phyloP scores from a whole-genome alignment of 179 eudicot species.

The Silene vulgaris region DNA sequence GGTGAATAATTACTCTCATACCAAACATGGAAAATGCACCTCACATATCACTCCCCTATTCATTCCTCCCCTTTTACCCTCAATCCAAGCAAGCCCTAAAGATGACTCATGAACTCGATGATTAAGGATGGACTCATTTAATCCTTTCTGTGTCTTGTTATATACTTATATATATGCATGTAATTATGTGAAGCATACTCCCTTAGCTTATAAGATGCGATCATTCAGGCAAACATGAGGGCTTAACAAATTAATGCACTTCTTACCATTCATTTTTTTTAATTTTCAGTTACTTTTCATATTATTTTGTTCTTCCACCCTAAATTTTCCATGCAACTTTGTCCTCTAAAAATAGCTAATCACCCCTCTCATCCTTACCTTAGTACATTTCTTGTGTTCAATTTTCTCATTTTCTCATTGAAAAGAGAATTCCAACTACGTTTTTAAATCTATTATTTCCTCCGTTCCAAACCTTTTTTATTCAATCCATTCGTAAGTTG shows the following conservation, averaged over 20 bases:
- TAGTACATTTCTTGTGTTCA: not conserved
- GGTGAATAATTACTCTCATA: no score
- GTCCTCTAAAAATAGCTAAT: slow-evolving; percentile 7
- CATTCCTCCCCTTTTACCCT: no score
- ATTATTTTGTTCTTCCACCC: not conserved
- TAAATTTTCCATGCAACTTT: not conserved
- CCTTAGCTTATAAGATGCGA: not conserved
- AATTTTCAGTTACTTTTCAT: not conserved
- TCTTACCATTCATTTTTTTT: slow-evolving; percentile 6
- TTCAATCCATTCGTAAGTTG: not conserved
- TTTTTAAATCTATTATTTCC: not conserved
- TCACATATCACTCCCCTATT: no score
- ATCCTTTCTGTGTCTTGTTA: no score
- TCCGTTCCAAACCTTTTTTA: not conserved
- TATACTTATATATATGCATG: no score
- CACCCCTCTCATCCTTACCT: not conserved
- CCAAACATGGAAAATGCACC: no score
- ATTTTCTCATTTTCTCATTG: not conserved
- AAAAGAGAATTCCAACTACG: not conserved
- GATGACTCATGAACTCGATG: no score
- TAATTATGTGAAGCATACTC: no score
- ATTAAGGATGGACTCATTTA: no score
- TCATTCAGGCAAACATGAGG: not conserved
- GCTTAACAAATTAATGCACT: slow-evolving; percentile 1
- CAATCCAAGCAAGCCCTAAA: no score